Evolutionary conservation across 2,329 filamentous ascomycete genomes (phyloP).

Genomic region (Colletotrichum simmondsii): DNA sequence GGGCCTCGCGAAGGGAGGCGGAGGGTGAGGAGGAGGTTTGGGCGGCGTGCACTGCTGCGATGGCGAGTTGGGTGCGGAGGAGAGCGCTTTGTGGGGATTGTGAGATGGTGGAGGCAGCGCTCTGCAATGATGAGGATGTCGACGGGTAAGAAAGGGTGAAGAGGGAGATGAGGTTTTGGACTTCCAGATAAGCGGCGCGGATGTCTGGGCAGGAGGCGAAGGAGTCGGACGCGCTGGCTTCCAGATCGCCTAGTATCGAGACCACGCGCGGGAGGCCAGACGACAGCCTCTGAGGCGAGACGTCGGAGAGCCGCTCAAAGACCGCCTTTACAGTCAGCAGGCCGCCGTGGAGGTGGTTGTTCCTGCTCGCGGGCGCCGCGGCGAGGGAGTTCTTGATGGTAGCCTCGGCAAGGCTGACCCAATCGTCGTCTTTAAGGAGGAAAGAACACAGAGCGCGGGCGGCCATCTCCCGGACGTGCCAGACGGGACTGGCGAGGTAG

Average conservation of each 20-base stretch:
- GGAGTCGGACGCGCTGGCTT: not conserved
- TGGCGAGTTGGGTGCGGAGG: slow-evolving; percentile 49
- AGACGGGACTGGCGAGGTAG: slow-evolving; percentile 76
- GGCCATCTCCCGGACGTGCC: slow-evolving; percentile 86
- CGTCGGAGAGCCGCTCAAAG: slow-evolving; percentile 61
- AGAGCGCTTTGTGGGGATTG: slow-evolving; percentile 45
- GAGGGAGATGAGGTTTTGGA: slow-evolving; percentile 54
- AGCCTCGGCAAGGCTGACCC: slow-evolving; percentile 53
- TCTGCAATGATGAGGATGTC: not conserved
- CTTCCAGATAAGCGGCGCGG: slow-evolving; percentile 57
- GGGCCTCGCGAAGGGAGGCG: slow-evolving; percentile 19
- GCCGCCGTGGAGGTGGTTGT: slow-evolving; percentile 69
- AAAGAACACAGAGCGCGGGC: slow-evolving; percentile 78
- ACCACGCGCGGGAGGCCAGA: slow-evolving; percentile 40
- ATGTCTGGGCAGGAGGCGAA: slow-evolving; percentile 50
- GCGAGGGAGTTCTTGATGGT: slow-evolving; percentile 47
- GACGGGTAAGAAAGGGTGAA: slow-evolving; percentile 35
- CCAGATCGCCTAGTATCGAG: slow-evolving; percentile 39
- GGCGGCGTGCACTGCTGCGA: slow-evolving; percentile 49
- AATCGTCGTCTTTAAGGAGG: slow-evolving; percentile 61
- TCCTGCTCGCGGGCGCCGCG: slow-evolving; percentile 41
- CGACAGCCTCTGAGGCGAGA: slow-evolving; percentile 47
- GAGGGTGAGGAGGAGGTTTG: slow-evolving; percentile 4
- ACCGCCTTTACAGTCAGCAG: slow-evolving; percentile 67
- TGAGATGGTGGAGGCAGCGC: not conserved